These are phyloP conservation scores for Fusarium sp. DNA, from an alignment of 2,329 filamentous ascomycete species.

Conservation along the genomic window DNA sequence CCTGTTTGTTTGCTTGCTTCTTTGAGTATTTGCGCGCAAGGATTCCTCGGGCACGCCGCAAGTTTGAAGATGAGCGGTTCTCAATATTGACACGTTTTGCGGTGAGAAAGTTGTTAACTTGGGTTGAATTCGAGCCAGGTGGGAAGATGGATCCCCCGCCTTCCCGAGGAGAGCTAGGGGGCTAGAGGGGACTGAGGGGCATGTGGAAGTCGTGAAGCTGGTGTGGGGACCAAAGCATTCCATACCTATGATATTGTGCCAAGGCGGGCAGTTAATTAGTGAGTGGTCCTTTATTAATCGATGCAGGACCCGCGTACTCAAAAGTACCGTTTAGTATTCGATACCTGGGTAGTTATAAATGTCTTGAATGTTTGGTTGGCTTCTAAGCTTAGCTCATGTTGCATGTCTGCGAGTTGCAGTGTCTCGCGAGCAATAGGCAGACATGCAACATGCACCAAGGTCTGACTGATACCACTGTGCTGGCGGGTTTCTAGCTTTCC, in stretches of 20 bases:
- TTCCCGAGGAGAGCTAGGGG: constrained; percentile 13
- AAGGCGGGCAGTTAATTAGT: not conserved
- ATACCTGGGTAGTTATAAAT: too few relatives aligned
- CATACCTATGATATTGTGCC: too few relatives aligned
- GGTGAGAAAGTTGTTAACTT: constrained; percentile 15
- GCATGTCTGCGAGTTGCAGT: too few relatives aligned
- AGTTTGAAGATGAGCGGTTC: not conserved
- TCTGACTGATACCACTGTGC: too few relatives aligned
- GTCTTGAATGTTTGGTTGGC: too few relatives aligned
- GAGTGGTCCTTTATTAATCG: not conserved
- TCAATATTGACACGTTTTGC: constrained; percentile 1
- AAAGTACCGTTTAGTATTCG: too few relatives aligned
- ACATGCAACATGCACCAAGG: too few relatives aligned
- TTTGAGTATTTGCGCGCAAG: not conserved
- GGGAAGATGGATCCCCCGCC: constrained; percentile 4
- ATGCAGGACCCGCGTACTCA: not conserved
- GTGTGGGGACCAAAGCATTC: constrained; percentile 1
- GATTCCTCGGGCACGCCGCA: not conserved
- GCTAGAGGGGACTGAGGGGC: not conserved
- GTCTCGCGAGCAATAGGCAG: too few relatives aligned
- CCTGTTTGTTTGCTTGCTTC: not conserved
- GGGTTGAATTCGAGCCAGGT: constrained; percentile 19
- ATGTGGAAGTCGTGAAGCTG: not conserved
- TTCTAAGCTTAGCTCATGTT: too few relatives aligned
- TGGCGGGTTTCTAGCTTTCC: too few relatives aligned